Percentiles rank a stretch among this genome's conserved stretches.
phyloP scores from a whole-genome alignment of 2,329 filamentous ascomycete species.

The Aspergillus calidoustus region DNA sequence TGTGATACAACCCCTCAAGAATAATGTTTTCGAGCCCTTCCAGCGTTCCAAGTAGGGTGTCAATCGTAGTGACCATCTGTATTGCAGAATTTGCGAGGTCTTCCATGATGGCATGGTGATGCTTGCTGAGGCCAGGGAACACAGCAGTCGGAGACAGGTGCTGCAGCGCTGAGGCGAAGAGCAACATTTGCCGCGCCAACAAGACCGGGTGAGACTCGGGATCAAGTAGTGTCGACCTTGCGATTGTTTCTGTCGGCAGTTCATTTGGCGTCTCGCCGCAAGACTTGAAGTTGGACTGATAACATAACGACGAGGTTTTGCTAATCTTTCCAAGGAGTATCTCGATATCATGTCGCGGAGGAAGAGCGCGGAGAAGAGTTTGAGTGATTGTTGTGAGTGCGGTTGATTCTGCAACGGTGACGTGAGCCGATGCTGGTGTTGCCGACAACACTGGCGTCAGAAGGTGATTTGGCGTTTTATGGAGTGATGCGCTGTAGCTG shows the following conservation, averaged over 20 bases:
- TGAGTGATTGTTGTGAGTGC: not conserved
- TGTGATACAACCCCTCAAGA: constrained; percentile 46
- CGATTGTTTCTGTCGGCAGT: not conserved
- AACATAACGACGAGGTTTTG: not conserved
- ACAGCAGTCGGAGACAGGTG: constrained; percentile 42
- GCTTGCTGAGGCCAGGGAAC: constrained; percentile 3
- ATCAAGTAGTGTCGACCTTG: not conserved
- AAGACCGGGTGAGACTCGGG: constrained; percentile 52
- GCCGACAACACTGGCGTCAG: not conserved
- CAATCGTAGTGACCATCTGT: constrained; percentile 42
- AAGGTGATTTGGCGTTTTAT: not conserved
- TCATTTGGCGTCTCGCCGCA: not conserved
- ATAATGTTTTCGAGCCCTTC: constrained; percentile 51
- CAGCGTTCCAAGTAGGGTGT: constrained; percentile 42
- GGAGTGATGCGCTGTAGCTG: not conserved
- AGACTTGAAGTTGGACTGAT: constrained; percentile 3
- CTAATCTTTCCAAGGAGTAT: not conserved
- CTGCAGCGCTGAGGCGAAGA: constrained; percentile 54
- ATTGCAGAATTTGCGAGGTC: constrained; percentile 36
- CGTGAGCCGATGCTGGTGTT: not conserved
- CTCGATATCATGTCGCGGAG: not conserved
- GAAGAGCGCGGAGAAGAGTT: not conserved
- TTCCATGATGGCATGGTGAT: constrained; percentile 34
- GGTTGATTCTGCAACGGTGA: not conserved
- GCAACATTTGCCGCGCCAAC: constrained; percentile 54